Percentiles rank a stretch among this genome's conserved stretches.
Conservation (phyloP, 2,329 filamentous ascomycete species). For the Cordyceps cicadae region DNA sequence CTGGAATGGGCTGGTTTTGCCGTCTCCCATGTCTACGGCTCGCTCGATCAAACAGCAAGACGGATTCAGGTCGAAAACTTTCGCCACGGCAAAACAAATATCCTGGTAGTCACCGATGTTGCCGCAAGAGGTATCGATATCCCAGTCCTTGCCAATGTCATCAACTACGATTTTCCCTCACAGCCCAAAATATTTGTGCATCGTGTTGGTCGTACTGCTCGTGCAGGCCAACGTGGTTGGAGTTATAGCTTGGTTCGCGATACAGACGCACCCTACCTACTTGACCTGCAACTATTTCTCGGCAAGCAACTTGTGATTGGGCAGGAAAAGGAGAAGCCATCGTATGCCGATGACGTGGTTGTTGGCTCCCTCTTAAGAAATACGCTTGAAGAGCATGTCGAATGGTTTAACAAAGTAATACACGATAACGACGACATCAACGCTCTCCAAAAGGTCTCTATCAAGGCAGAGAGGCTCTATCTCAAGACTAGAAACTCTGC, state of each 20-base stretch:
- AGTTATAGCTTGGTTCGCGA: constrained; percentile 87
- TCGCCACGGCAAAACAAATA: constrained; percentile 72
- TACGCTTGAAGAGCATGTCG: constrained; percentile 64
- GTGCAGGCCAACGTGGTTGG: constrained; percentile 90
- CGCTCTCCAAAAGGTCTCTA: constrained; percentile 62
- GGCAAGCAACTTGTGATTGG: constrained; percentile 76
- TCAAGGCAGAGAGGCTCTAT: constrained; percentile 89
- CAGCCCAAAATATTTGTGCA: constrained; percentile 97
- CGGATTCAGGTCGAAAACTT: constrained; percentile 91
- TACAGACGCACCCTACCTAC: constrained; percentile 79
- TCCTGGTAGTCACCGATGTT: constrained; percentile 92
- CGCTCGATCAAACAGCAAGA: constrained; percentile 86
- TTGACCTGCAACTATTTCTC: constrained; percentile 91
- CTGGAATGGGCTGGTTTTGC: constrained; percentile 76
- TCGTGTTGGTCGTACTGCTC: constrained; percentile 87
- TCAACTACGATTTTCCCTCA: constrained; percentile 97
- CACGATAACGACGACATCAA: constrained; percentile 66
- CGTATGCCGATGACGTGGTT: constrained; percentile 76
- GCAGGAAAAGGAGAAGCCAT: constrained; percentile 51
- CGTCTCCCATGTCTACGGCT: constrained; percentile 90
- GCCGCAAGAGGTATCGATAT: constrained; percentile 97
- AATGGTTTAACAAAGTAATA: constrained; percentile 76
- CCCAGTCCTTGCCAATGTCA: constrained; percentile 87
- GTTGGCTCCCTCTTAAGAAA: constrained; percentile 69
- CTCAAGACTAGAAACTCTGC: constrained; percentile 83